Evolutionary conservation across 1,284 basidiomycete genomes (phyloP), one percentile per base, ranked within the genome.

Genomic region (Papiliotrema nemorosa): DNA sequence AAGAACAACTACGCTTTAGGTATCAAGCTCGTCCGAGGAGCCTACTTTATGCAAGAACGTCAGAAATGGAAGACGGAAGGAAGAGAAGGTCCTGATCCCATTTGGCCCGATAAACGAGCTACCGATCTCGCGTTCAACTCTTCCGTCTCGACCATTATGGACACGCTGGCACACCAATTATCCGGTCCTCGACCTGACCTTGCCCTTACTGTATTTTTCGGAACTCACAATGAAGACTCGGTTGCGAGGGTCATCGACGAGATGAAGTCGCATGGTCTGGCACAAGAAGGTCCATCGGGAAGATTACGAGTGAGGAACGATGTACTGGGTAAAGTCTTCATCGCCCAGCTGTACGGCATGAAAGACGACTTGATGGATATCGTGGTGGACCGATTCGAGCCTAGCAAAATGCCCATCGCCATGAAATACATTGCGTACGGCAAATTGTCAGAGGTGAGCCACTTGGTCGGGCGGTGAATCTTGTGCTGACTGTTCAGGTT

Each of bases 11-110:
- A 91, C 70, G 79, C 86, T 0, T 81, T 97, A 2, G 93, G 93
- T 16, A 84, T 93, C 56, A 97, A 97, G 76, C 85, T 97, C 50
- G 93, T 97, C 29, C 84, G 94, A 22, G 94, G 93, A 0, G 93
- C 93, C 2, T 97, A 97, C 72, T 88, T 93, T 63, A 81, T 84
- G 2, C 80, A 86, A 49, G 94, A 97, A 69, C 50, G 69, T 36
- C 48, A 63, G 44, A 67, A 66, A 52, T 76, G 74, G 74, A 50
- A 53, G 31, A 49, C 60, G 24, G 68, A 72, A 18, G 49, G 49
- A 4, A 14, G 49, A 33, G 49, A 54, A 16, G 71, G 70, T 21
- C 59, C 67, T 4, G 74, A 74, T 55, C 77, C 78, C 25, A 75
- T 78, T 51, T 78, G 77, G 77, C 62, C 65, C 25, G 59, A 64